Evolutionary conservation across 805 yeast species (phyloP).

Genomic region (Lipomyces spencermartinsiae): DNA sequence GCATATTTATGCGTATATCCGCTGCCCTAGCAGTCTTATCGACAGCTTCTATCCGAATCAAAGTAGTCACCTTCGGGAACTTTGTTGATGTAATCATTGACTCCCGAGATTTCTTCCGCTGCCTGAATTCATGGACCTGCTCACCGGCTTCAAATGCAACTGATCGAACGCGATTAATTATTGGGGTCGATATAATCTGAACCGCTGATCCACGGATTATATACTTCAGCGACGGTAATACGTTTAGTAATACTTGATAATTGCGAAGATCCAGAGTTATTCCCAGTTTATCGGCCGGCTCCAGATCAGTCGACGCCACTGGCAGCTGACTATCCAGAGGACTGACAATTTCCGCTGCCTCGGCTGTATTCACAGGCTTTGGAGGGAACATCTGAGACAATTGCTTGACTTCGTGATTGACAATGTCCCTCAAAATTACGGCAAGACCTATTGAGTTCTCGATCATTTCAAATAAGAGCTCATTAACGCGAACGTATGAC

Average conservation of each 20-base stretch:
- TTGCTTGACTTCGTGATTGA: constrained; percentile 24
- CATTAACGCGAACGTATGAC: constrained; percentile 22
- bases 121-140: constrained; percentile 34
- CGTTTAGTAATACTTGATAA: constrained; percentile 16
- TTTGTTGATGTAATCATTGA: constrained; percentile 28
- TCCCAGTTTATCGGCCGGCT: constrained; percentile 20
- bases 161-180: constrained; percentile 11
- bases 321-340: not conserved
- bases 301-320: not conserved
- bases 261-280: constrained; percentile 23
- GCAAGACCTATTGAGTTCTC: constrained; percentile 31
- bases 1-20: constrained; percentile 23
- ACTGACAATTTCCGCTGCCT: not conserved
- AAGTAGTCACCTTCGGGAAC: constrained; percentile 27
- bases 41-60: constrained; percentile 22
- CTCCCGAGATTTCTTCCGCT: constrained; percentile 30
- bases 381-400: constrained; percentile 18
- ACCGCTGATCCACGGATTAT: constrained; percentile 27
- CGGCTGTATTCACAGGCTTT: not conserved
- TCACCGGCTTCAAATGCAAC: constrained; percentile 35
- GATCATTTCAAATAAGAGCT: constrained; percentile 21
- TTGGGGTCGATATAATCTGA: constrained; percentile 21
- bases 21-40: not conserved
- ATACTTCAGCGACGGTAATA: constrained; percentile 35
- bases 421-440: constrained; percentile 8